Conservation (phyloP, 257 asterid species). For the Avicennia marina region DNA sequence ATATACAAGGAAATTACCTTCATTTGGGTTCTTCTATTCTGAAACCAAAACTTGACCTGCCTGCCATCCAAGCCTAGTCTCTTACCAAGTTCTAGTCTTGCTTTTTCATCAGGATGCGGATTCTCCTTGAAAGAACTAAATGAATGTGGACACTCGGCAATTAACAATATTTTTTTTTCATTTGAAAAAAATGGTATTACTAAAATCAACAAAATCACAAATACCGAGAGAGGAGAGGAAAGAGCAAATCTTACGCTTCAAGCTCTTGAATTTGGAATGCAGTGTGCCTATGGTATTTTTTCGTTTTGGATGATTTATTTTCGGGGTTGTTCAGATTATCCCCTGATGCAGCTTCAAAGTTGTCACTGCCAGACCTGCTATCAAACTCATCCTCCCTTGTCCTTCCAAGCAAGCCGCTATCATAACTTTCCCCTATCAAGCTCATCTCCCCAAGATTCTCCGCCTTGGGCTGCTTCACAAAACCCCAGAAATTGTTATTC, state of each 20-base stretch:
- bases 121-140: conserved; percentile 78
- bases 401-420: conserved; percentile 28
- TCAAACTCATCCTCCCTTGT: conserved; percentile 53
- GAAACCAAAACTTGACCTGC: conserved; percentile 93
- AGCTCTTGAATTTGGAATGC: conserved; percentile 79
- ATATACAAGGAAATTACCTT: conserved; percentile 43
- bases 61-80: conserved; percentile 57
- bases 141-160: background rate
- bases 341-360: conserved; percentile 61
- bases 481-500: too few relatives aligned
- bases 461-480: conserved; percentile 65
- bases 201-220: background rate
- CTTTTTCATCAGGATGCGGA: conserved; percentile 90
- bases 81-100: conserved; percentile 61
- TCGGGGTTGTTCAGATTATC: conserved; percentile 48
- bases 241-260: conserved; percentile 44
- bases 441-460: conserved; percentile 63
- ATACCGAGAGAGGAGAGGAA: background rate
- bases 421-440: conserved; percentile 37
- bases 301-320: conserved; percentile 39
- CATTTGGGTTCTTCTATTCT: conserved; percentile 86
- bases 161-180: background rate
- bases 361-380: conserved; percentile 66
- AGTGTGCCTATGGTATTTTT: conserved; percentile 67
- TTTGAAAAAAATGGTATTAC: background rate